Conservation (phyloP, 306 rosid genomes). For the Lathyrus sativus region DNA sequence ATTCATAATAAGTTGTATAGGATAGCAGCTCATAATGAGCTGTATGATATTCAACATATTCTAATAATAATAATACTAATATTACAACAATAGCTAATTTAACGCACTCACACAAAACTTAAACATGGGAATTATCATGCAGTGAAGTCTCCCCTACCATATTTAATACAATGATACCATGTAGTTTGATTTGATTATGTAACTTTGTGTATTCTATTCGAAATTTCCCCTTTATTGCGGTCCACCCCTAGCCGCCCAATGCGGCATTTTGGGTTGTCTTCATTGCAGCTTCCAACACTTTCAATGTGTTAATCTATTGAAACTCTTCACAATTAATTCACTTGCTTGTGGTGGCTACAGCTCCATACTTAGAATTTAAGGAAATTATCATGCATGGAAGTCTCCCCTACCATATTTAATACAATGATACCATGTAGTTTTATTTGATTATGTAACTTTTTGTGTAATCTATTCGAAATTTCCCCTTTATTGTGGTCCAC, state of each 20-base stretch:
- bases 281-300: too few species aligned
- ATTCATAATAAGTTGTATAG: too few species aligned
- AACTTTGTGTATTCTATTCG: neutral
- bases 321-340: neutral
- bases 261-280: too few species aligned
- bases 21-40: too few species aligned
- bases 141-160: conserved; percentile 1
- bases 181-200: neutral
- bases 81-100: too few species aligned
- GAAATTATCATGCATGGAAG: neutral
- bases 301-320: neutral
- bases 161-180: neutral
- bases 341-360: neutral
- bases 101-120: neutral
- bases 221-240: too few species aligned
- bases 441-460: neutral
- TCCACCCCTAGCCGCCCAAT: too few species aligned
- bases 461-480: neutral
- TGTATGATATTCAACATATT: too few species aligned
- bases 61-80: too few species aligned
- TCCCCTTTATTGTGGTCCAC: too few species aligned
- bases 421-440: neutral
- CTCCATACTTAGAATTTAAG: neutral
- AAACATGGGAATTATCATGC: neutral
- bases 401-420: conserved; percentile 4